Base-by-base conservation (phyloP, 176 grass and related monocot genomes). In the Eleusine indica region DNA sequence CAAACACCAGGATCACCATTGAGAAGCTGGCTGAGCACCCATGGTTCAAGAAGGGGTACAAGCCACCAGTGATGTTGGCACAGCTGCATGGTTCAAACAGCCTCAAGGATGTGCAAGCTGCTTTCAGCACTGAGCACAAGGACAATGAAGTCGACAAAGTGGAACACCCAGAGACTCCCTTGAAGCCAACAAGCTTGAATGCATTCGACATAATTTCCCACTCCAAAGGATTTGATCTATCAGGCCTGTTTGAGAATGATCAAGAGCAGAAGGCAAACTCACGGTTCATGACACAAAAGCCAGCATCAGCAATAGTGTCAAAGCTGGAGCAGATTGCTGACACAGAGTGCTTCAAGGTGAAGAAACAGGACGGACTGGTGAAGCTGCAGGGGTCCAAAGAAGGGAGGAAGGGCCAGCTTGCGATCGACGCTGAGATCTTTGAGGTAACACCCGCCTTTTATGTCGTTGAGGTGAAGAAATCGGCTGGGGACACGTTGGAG, bases 181-280 rank as follows among this genome's bases (percentile, higher is more conserved):
- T 97, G 88, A 91, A 88, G 83, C 95, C 95, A n/a, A 28, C 80
- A 13, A 84, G 74, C 76, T 64, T 97, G 82, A 97, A 97, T 61
- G 95, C 95, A 5, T 97, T 97, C 77, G 95, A 97, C 85, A 89
- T 97, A 56, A 97, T 97, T 51, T 94, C 95, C 18, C 86, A 92
- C 18, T 97, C 92, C 80, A 84, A 75, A 40, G 92, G 92, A 75
- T 94, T 97, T 67, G 92, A 97, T 74, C 90, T 97, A 22, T 97
- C 92, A 66, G 84, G 92, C 70, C 79, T 97, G 63, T 97, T 97
- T 74, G 92, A 86, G 77, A 80, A 86, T 66, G 92, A 89, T 35
- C 72, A 88, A 52, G 83, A 77, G 47, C 90, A 92, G 78, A 80
- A 83, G 80, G 44, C 90, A 3, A 88, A 86, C 68, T 76, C 86